Base-by-base conservation (phyloP, 129 eudicot species). In the Flaveria trinervia region DNA sequence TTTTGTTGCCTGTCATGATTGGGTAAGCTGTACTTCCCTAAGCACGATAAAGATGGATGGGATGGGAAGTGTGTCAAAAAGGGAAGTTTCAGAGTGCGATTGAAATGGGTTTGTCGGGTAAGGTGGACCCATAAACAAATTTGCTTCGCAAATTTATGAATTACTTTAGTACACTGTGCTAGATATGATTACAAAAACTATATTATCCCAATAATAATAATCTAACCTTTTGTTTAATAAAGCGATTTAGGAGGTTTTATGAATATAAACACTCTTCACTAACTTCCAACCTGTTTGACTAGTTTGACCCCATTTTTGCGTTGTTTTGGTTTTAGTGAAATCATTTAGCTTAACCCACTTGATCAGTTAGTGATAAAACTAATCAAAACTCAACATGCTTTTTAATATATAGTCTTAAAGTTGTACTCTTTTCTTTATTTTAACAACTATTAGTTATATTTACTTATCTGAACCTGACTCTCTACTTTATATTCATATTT, bases 1-100 rank as follows among this genome's bases (percentile, higher is more conserved):
- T 72, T 83, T 88, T 62, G 93, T 83, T 50, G 93, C 93, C 33
- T 88, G 93, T 73, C 93, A 88, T 77, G 93, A 88, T 68, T 88
- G 93, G 93, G 90, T 86, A 82, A 50, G 85, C 28, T 70, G 51
- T 67, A n/a, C 54, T 9, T 18, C 62, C 26, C 5, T 39, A 30
- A 57, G 65, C 49, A 17, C 13, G 1, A 25, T 74, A 11, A 64
- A 15, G 50, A 54, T 54, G 36, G 18, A 15, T 8, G 6, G 49
- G 33, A 11, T 17, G 59, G 48, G n/a, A 16, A 28, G 13, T 4
- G 11, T 16, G 48, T 71, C 50, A 26, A 71, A 70, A 71, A n/a
- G 64, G 57, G 16, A 15, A 28, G 0, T 71, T n/a, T 2, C 3
- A 54, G 5, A 54, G 16, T 54, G 50, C 49, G 28, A 8, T 54